These are phyloP conservation scores for Glycine tomentella DNA, from an alignment of 306 rosid species.

Conservation along the genomic window DNA sequence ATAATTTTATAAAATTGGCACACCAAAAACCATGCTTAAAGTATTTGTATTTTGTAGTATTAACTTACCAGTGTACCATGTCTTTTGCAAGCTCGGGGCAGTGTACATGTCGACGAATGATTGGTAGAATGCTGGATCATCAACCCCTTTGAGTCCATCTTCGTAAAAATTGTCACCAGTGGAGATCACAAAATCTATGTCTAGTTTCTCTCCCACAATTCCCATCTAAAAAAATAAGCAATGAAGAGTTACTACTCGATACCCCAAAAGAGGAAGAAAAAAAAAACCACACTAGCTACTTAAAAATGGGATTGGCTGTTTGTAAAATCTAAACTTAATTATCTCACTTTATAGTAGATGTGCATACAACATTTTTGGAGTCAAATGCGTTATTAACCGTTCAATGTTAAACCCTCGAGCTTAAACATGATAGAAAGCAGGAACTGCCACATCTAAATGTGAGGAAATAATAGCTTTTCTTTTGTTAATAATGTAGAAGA, in stretches of 20 bases:
- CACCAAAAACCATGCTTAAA: background rate
- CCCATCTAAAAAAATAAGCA: constrained; percentile 63
- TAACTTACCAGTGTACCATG: constrained; percentile 71
- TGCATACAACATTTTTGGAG: background rate
- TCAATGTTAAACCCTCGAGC: background rate
- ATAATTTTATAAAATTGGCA: constrained; percentile 12
- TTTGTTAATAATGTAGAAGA: background rate
- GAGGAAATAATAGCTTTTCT: too few species aligned
- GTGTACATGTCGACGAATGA: constrained; percentile 75
- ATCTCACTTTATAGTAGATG: background rate
- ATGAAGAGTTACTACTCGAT: background rate
- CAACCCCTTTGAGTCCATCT: constrained; percentile 60
- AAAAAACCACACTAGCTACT: background rate
- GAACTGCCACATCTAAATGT: too few species aligned
- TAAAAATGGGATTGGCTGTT: background rate
- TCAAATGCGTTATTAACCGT: background rate
- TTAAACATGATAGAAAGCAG: background rate
- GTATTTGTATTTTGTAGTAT: background rate
- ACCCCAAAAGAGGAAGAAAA: background rate
- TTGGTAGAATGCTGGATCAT: constrained; percentile 71
- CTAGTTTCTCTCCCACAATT: constrained; percentile 57
- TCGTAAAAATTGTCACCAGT: constrained; percentile 87
- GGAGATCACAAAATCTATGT: constrained; percentile 72
- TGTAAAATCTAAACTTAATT: background rate
- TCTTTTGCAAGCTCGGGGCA: constrained; percentile 72